Base-by-base conservation (phyloP, 2,329 filamentous ascomycete genomes). In the Helotiales sp. region DNA sequence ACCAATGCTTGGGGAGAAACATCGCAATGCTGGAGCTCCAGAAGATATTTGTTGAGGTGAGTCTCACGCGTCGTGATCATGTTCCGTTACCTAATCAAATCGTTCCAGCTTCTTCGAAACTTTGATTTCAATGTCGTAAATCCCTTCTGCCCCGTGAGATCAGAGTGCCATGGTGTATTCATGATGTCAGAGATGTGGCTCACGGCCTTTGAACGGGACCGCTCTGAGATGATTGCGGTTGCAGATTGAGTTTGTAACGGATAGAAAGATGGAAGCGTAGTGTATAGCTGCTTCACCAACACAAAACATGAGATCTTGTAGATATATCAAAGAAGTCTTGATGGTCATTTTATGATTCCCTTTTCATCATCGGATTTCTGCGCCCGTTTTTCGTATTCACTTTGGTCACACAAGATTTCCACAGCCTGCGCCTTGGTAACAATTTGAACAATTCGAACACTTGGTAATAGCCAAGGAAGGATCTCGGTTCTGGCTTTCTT, bases 21-120 rank as follows among this genome's bases (percentile, higher is more conserved):
- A 76, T 82, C 57, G 79, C 79, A 1, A 64, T 76, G 58, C 78
- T 81, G 72, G 79, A 81, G 67, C 63, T 81, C 47, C 74, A 79
- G 61, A 82, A 82, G 63, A 69, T 74, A 3, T 68, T 79, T 47
- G 74, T 78, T 15, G 77, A 80, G 75, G 78, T 80, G 69, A 54
- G 72, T 61, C n/a, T 17, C n/a, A 13, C 1, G 2, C 12, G 31
- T 36, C 12, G 25, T 29, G 40, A 15, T n/a, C 17, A 29, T 17
- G 10, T 2, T 54, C 17, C 54, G n/a, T 56, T 30, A 52, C 24
- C 13, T 33, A 27, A 19, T 47, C 5, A n/a, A n/a, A n/a, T n/a
- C n/a, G n/a, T n/a, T n/a, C n/a, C 19, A 58, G 56, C 51, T 58
- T 31, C 47, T 59, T n/a, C 29, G 52, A 40, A 47, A 52, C 13